Evolutionary conservation across 257 asterid genomes (phyloP).

Genomic region (Solanum clarkiae): DNA sequence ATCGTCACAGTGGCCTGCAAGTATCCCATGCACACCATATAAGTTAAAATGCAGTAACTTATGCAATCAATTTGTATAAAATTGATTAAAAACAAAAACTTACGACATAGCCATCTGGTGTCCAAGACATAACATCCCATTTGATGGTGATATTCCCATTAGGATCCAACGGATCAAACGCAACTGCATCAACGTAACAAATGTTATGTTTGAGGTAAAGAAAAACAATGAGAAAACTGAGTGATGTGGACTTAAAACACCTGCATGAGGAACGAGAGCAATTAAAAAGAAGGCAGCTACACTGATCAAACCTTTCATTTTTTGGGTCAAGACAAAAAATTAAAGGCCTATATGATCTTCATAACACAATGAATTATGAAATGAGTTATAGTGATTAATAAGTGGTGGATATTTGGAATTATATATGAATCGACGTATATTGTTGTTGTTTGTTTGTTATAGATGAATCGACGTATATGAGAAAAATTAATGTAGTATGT

Average conservation of each 20-base stretch:
- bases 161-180: slow-evolving; percentile 91
- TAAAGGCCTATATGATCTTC: neutral
- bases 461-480: neutral
- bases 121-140: slow-evolving; percentile 95
- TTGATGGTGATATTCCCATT: slow-evolving; percentile 82
- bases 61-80: neutral
- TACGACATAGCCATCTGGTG: slow-evolving; percentile 91
- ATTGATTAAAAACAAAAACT: neutral
- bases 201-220: neutral
- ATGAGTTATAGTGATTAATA: neutral
- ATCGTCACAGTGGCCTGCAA: slow-evolving; percentile 52
- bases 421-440: neutral
- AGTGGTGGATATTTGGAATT: neutral
- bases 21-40: neutral
- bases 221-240: neutral
- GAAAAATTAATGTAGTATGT: neutral
- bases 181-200: slow-evolving; percentile 26
- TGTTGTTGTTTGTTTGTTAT: neutral
- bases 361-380: neutral
- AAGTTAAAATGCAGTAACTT: neutral
- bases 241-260: slow-evolving; percentile 8
- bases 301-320: slow-evolving; percentile 24
- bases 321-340: neutral
- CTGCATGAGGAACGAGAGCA: slow-evolving; percentile 30
- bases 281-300: slow-evolving; percentile 13